Evolutionary conservation across 2,329 filamentous ascomycete species (phyloP).

Genomic region (Sclerotinia sclerotiorum): DNA sequence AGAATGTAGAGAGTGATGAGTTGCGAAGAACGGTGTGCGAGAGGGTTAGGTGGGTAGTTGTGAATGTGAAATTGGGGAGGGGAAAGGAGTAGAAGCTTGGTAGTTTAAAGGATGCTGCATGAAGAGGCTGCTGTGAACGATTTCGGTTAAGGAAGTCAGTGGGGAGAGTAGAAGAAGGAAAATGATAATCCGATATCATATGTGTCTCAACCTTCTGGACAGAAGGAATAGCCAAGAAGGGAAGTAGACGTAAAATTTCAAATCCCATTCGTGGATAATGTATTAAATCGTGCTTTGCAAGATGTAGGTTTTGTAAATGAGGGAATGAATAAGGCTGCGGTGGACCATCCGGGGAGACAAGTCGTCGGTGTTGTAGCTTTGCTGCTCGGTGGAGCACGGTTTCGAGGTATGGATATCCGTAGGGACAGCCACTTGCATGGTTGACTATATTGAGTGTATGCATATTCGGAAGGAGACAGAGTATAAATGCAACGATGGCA

Average conservation of each 20-base stretch:
- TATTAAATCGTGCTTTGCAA: slow-evolving; percentile 15
- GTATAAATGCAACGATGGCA: slow-evolving; percentile 13
- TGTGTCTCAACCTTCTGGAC: slow-evolving; percentile 8
- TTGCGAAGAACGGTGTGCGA: slow-evolving; percentile 5
- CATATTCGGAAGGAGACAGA: slow-evolving; percentile 23
- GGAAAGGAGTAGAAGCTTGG: slow-evolving; percentile 4
- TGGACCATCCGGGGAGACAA: too few relatives aligned
- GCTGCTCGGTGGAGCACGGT: slow-evolving; percentile 17
- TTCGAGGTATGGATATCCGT: slow-evolving; percentile 24
- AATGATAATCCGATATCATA: slow-evolving; percentile 21
- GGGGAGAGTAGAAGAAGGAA: neutral
- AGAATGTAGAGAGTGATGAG: neutral
- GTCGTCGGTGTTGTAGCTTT: slow-evolving; percentile 4
- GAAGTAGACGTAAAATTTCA: slow-evolving; percentile 13
- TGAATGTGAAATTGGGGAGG: slow-evolving; percentile 12
- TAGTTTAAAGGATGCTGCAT: neutral
- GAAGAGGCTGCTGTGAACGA: neutral
- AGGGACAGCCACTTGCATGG: slow-evolving; percentile 17
- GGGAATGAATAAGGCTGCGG: slow-evolving; percentile 4
- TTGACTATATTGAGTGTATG: slow-evolving; percentile 21
- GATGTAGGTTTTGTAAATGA: neutral
- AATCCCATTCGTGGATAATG: slow-evolving; percentile 19
- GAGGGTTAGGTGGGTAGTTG: slow-evolving; percentile 5
- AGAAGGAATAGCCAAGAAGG: slow-evolving; percentile 13
- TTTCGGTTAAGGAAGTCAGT: neutral